Conservation (phyloP, 768 basidiomycete species). For the Pulveroboletus frians region DNA sequence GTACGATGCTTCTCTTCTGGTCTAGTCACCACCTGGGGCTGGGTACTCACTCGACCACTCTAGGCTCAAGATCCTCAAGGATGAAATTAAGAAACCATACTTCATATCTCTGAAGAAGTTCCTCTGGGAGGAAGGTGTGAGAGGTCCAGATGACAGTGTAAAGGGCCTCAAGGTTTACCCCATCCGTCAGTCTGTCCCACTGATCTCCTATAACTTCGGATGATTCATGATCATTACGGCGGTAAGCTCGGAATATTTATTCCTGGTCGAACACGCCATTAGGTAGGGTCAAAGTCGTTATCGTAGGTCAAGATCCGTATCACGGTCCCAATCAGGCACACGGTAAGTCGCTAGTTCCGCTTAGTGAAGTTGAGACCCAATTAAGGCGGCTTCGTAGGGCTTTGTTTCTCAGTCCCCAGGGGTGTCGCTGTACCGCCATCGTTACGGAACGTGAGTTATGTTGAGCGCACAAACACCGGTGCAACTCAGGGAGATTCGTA, state of each 20-base stretch:
- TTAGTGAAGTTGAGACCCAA: conserved; percentile 9
- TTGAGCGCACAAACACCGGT: conserved; percentile 1
- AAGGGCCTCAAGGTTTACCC: conserved; percentile 66
- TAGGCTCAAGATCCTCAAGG: conserved; percentile 71
- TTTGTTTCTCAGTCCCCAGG: conserved; percentile 85
- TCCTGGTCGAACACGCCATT: conserved; percentile 88
- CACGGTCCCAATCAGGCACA: conserved; percentile 79
- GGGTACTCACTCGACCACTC: conserved; percentile 7
- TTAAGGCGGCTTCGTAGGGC: conserved; percentile 41
- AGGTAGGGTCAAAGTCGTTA: conserved; percentile 80
- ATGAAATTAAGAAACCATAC: conserved; percentile 73
- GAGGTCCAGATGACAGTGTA: conserved; percentile 43
- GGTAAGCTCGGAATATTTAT: conserved; percentile 75
- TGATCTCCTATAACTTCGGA: conserved; percentile 25
- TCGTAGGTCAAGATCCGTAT: conserved; percentile 89
- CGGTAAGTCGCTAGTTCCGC: conserved; percentile 40
- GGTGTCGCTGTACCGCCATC: conserved; percentile 78
- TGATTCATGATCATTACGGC: conserved; percentile 13
- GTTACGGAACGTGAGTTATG: conserved; percentile 61
- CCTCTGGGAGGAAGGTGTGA: conserved; percentile 61
- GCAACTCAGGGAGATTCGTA: conserved; percentile 28
- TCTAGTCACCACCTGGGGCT: background rate
- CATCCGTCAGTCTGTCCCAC: conserved; percentile 42
- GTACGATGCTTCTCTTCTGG: conserved; percentile 1
- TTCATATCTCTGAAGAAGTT: conserved; percentile 69